These are phyloP conservation scores for Malassezia yamatoensis DNA, from an alignment of 1,284 basidiomycete genomes.

Conservation along the genomic window DNA sequence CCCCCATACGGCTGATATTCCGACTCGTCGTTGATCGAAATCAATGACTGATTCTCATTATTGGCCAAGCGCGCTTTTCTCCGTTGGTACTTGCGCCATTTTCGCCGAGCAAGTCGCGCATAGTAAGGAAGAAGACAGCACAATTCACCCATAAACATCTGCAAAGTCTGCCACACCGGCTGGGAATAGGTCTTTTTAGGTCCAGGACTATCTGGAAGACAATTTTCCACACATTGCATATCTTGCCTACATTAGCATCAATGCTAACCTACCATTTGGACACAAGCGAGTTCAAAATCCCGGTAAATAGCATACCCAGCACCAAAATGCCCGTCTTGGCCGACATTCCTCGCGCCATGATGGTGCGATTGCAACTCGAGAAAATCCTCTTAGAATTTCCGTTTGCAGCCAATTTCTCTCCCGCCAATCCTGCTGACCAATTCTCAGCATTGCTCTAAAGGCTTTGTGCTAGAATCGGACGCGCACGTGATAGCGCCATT, in stretches of 20 bases:
- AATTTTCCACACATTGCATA: slow-evolving; percentile 49
- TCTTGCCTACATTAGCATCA: slow-evolving; percentile 30
- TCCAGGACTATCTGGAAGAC: slow-evolving; percentile 28
- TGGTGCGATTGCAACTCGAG: background rate
- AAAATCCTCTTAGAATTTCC: too few species aligned
- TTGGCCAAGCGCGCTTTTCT: background rate
- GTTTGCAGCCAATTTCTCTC: too few species aligned
- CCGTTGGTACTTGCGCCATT: background rate
- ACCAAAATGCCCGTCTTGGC: slow-evolving; percentile 45
- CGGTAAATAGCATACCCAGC: slow-evolving; percentile 52
- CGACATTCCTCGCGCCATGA: background rate
- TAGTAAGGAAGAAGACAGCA: slow-evolving; percentile 38
- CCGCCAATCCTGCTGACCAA: background rate
- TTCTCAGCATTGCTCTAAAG: background rate
- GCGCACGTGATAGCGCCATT: too few species aligned
- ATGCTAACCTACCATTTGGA: slow-evolving; percentile 30
- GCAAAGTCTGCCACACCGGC: slow-evolving; percentile 46
- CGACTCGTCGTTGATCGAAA: slow-evolving; percentile 3
- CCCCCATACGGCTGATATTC: background rate
- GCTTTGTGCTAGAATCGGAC: too few species aligned
- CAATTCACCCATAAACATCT: slow-evolving; percentile 50
- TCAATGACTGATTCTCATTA: slow-evolving; percentile 4
- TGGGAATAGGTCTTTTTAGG: slow-evolving; percentile 33
- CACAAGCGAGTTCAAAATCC: slow-evolving; percentile 48
- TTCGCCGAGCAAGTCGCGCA: slow-evolving; percentile 3